phyloP scores from a whole-genome alignment of 331 rosid genomes.

The Spiraea crenata region DNA sequence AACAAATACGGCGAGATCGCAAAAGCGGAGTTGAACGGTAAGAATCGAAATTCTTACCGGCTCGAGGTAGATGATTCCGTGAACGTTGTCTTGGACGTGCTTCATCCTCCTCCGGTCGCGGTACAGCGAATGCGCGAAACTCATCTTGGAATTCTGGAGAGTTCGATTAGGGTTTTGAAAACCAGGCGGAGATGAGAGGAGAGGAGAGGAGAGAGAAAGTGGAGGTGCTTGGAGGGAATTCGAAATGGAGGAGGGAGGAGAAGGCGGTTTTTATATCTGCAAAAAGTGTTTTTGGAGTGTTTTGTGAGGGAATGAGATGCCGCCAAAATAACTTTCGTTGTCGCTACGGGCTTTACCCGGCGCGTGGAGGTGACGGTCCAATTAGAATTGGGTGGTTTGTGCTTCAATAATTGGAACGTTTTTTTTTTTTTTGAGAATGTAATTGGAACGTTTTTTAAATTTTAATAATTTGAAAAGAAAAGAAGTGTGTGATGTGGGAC shows the following conservation, averaged over 20 bases:
- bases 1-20: conserved; percentile 4
- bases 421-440: too few species aligned
- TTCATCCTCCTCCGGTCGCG: conserved; percentile 43
- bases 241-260: conserved; percentile 9
- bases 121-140: conserved; percentile 1
- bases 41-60: conserved; percentile 36
- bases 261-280: background rate
- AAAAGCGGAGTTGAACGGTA: background rate
- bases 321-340: conserved; percentile 30
- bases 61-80: conserved; percentile 61
- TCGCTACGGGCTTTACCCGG: background rate
- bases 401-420: background rate
- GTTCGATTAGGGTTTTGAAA: conserved; percentile 15
- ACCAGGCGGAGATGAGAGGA: background rate
- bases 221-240: background rate
- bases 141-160: background rate
- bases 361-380: conserved; percentile 14
- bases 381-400: too few species aligned
- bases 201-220: background rate
- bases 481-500: too few species aligned
- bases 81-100: conserved; percentile 68
- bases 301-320: conserved; percentile 15
- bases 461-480: background rate
- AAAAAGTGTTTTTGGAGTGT: conserved; percentile 2
- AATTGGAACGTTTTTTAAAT: background rate